A percentile compares a stretch with the other conserved stretches of the same genome.
phyloP scores from a whole-genome alignment of 305 asterid species.

The Coffea humblotiana region DNA sequence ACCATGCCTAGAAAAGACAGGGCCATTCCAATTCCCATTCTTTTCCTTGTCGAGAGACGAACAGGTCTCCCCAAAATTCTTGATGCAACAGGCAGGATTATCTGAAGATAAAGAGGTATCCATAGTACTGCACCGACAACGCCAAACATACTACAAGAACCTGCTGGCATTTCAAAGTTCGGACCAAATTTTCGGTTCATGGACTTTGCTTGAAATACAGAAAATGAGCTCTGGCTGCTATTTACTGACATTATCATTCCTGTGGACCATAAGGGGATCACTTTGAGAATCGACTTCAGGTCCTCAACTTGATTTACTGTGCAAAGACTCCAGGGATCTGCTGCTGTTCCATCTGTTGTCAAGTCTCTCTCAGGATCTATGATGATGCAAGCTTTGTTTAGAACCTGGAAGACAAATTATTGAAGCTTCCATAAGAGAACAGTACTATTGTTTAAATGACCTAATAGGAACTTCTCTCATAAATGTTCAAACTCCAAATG shows the following conservation, averaged over 20 bases:
- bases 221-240: slow-evolving; percentile 45
- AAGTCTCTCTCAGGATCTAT: slow-evolving; percentile 37
- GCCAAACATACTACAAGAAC: slow-evolving; percentile 46
- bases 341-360: slow-evolving; percentile 33
- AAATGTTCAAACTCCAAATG: neutral
- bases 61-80: slow-evolving; percentile 39
- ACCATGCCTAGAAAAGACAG: slow-evolving; percentile 51
- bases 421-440: neutral
- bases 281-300: slow-evolving; percentile 51
- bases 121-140: slow-evolving; percentile 47
- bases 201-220: slow-evolving; percentile 56
- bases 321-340: slow-evolving; percentile 50
- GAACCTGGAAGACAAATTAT: slow-evolving; percentile 28
- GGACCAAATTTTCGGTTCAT: slow-evolving; percentile 46
- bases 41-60: slow-evolving; percentile 31
- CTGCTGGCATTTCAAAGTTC: slow-evolving; percentile 62
- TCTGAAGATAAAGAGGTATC: slow-evolving; percentile 57
- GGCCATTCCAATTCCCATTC: slow-evolving; percentile 76
- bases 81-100: slow-evolving; percentile 58
- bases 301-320: slow-evolving; percentile 62
- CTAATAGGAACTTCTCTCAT: neutral
- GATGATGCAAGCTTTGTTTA: slow-evolving; percentile 57
- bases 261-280: slow-evolving; percentile 62
- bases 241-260: slow-evolving; percentile 52
- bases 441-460: neutral